Conservation (phyloP, 805 yeast species). For the Candida maris region DNA sequence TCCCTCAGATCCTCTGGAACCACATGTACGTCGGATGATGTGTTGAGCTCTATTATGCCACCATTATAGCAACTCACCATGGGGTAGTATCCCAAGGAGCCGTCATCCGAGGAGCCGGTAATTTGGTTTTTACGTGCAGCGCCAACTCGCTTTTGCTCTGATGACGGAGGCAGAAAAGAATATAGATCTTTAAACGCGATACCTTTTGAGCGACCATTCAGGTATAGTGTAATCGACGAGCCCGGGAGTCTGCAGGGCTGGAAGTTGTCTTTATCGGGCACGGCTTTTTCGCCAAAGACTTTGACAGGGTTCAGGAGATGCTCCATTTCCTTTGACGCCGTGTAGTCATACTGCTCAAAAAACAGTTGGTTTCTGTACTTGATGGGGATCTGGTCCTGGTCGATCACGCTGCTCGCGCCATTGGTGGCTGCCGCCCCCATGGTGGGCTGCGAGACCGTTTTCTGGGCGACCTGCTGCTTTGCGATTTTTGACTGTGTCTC, state of each 20-base stretch:
- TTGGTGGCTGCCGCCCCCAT: neutral
- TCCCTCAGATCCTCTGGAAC: slow-evolving; percentile 36
- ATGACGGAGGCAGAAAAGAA: slow-evolving; percentile 77
- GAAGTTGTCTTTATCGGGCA: slow-evolving; percentile 46
- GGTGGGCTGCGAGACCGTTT: slow-evolving; percentile 22
- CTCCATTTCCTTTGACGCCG: slow-evolving; percentile 64
- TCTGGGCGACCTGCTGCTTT: slow-evolving; percentile 32
- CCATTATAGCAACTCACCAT: slow-evolving; percentile 78
- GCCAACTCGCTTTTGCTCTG: slow-evolving; percentile 44
- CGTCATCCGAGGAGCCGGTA: slow-evolving; percentile 60
- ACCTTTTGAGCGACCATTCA: slow-evolving; percentile 72
- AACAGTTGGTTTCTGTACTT: slow-evolving; percentile 71
- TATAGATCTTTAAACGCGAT: slow-evolving; percentile 62
- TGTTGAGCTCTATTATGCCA: slow-evolving; percentile 68
- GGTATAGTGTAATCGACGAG: slow-evolving; percentile 65
- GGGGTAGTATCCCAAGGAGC: slow-evolving; percentile 86
- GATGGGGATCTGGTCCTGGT: slow-evolving; percentile 85
- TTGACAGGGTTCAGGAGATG: slow-evolving; percentile 70
- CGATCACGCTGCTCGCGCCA: slow-evolving; percentile 39
- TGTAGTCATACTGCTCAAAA: slow-evolving; percentile 83
- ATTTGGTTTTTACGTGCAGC: slow-evolving; percentile 11
- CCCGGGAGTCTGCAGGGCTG: slow-evolving; percentile 47
- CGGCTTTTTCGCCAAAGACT: slow-evolving; percentile 65
- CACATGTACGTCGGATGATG: slow-evolving; percentile 60
- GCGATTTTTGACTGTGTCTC: slow-evolving; percentile 43